Evolutionary conservation across 768 basidiomycete species (phyloP), one percentile per base, ranked within the genome.

Genomic region (Lanmaoa rubissima): DNA sequence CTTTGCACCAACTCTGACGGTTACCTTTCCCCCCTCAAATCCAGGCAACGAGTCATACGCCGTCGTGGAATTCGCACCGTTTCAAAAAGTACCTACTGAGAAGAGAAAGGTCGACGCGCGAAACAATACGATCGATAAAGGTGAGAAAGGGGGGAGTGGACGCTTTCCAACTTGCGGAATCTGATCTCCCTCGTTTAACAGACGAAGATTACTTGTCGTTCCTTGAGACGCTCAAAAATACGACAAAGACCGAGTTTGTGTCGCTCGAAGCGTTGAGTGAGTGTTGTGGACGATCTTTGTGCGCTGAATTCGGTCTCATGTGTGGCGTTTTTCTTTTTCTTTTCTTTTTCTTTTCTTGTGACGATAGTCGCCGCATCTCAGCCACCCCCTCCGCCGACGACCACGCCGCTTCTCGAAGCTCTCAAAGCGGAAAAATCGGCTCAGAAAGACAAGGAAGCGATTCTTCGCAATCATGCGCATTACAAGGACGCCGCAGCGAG

Each of bases 11-110:
- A 28, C 21, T 24, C 21, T 38, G 55, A 58, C 39, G 21, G n/a
- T 40, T 31, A 31, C 28, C 7, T 7, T 40, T 40, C 10, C n/a
- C n/a, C n/a, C n/a, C 11, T 6, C 21, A 24, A 24, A 13, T 10
- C 43, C 12, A 96, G 96, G 96, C 16, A 88, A 87, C 64, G 92
- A 96, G 68, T 91, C 85, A 2, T 80, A 87, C 48, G 94, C 92
- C 1, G 78, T 97, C 5, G 94, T 99, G 8, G 96, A 99, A 72
- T 98, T 90, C 66, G 90, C 97, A 0, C 93, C 94, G 5, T 92
- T 88, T 60, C 94, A 94, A 70, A 97, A 94, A 67, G 73, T 88
- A 12, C 92, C 94, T 0, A 67, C 80, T 0, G 79, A 80, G 58
- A 85, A 88, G 72, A 86, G 85, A 71, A 98, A 96, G 73, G 69